Evolutionary conservation across 768 basidiomycete genomes (phyloP).

Genomic region (Mycena albidolilacea): DNA sequence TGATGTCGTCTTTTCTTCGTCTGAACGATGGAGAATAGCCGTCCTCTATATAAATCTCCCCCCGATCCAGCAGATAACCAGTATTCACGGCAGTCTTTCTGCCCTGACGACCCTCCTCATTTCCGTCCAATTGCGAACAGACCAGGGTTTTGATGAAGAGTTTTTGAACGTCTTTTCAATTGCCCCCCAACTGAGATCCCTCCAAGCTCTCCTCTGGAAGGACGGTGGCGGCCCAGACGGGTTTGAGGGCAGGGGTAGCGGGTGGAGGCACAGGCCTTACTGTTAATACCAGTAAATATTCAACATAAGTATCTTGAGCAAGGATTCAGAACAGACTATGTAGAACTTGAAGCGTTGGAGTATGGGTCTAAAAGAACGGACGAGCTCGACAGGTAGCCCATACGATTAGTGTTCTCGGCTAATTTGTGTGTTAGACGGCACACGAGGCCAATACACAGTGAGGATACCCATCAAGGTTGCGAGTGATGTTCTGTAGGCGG

Average conservation of each 20-base stretch:
- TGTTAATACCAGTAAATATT: no score
- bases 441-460: no score
- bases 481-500: no score
- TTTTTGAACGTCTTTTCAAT: conserved; percentile 9
- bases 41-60: not conserved
- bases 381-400: no score
- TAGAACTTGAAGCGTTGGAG: no score
- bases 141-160: not conserved
- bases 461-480: no score
- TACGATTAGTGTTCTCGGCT: no score
- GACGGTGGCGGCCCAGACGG: no score
- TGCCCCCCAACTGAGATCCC: not conserved
- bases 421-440: no score
- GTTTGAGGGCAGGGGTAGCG: not conserved
- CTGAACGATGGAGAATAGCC: conserved; percentile 10
- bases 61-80: not conserved
- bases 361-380: no score
- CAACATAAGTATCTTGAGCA: no score
- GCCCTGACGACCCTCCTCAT: conserved; percentile 4
- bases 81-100: not conserved
- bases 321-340: no score
- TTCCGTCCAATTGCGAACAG: not conserved
- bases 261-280: not conserved
- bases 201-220: not conserved
- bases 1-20: not conserved